Conservation (phyloP, 2,329 filamentous ascomycete genomes). For the Laburnicola sp. region DNA sequence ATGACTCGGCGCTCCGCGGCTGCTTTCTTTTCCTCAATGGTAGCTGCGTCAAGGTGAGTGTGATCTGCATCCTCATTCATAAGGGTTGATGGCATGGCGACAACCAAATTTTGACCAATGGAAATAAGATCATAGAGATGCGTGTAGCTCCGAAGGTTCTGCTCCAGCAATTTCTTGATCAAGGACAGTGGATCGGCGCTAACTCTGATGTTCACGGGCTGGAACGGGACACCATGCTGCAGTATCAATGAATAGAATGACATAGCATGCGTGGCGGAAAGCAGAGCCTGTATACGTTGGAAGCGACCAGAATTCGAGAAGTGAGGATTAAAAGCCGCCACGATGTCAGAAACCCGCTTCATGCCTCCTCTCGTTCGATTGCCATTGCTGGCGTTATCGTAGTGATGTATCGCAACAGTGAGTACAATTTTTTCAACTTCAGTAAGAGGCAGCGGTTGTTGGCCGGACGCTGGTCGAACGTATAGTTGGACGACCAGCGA, state of each 20-base stretch:
- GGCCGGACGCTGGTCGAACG: constrained; percentile 60
- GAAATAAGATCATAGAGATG: constrained; percentile 72
- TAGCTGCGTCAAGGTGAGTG: constrained; percentile 18
- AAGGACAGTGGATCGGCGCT: constrained; percentile 75
- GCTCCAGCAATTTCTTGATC: constrained; percentile 71
- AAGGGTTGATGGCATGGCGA: constrained; percentile 38
- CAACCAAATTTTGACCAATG: constrained; percentile 68
- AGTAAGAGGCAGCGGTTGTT: constrained; percentile 54
- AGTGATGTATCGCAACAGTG: constrained; percentile 67
- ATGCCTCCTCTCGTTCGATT: constrained; percentile 75
- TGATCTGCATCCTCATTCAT: constrained; percentile 57
- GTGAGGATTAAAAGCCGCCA: constrained; percentile 65
- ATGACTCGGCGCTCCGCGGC: constrained; percentile 68
- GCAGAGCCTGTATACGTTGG: constrained; percentile 63
- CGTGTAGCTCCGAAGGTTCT: constrained; percentile 74
- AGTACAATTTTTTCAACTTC: constrained; percentile 64
- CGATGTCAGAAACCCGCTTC: constrained; percentile 66
- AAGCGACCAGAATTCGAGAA: constrained; percentile 58
- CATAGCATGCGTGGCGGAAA: constrained; percentile 73
- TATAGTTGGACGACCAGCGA: constrained; percentile 59
- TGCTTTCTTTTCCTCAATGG: constrained; percentile 38
- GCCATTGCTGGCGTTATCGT: constrained; percentile 81
- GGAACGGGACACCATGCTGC: constrained; percentile 78
- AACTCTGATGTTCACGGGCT: constrained; percentile 75
- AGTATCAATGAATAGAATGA: constrained; percentile 77